These are phyloP conservation scores for Pleurotus sapidus DNA, from an alignment of 768 basidiomycete genomes.

Conservation along the genomic window DNA sequence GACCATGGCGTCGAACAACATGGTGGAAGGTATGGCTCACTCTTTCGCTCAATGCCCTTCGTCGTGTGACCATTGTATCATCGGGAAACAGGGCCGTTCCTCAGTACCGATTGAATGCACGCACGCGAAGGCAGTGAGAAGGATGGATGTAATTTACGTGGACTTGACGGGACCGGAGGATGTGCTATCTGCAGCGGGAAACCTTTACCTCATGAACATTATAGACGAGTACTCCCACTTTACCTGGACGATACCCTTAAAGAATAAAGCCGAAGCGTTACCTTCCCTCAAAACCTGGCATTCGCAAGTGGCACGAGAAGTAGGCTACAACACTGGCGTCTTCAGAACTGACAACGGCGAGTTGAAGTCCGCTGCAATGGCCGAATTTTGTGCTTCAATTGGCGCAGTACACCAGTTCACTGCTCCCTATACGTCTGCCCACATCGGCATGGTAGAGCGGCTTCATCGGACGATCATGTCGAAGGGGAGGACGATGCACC, in stretches of 20 bases:
- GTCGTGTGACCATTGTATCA: conserved; percentile 14
- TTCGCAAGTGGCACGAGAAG: conserved; percentile 13
- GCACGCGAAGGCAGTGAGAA: conserved; percentile 2
- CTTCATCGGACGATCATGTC: conserved; percentile 31
- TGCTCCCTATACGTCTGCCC: conserved; percentile 31
- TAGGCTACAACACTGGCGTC: not conserved
- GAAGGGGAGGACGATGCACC: conserved; percentile 24
- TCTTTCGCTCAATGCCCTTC: conserved; percentile 11
- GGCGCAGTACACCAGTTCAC: conserved; percentile 19
- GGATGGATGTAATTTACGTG: conserved; percentile 8
- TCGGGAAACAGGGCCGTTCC: conserved; percentile 13
- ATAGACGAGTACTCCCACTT: conserved; percentile 35
- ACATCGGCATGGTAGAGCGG: conserved; percentile 33
- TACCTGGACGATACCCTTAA: too few species aligned
- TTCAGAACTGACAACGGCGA: conserved; percentile 19
- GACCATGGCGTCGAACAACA: conserved; percentile 2
- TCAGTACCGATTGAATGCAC: conserved; percentile 10
- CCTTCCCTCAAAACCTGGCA: conserved; percentile 23
- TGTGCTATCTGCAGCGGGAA: conserved; percentile 10
- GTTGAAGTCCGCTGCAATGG: conserved; percentile 17
- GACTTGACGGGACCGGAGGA: conserved; percentile 13
- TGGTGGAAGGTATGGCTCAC: conserved; percentile 15
- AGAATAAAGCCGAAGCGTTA: conserved; percentile 26
- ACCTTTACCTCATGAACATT: conserved; percentile 29
- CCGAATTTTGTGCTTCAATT: conserved; percentile 10